Evolutionary conservation across 129 eudicot genomes (phyloP).

Genomic region (Tanacetum coccineum): DNA sequence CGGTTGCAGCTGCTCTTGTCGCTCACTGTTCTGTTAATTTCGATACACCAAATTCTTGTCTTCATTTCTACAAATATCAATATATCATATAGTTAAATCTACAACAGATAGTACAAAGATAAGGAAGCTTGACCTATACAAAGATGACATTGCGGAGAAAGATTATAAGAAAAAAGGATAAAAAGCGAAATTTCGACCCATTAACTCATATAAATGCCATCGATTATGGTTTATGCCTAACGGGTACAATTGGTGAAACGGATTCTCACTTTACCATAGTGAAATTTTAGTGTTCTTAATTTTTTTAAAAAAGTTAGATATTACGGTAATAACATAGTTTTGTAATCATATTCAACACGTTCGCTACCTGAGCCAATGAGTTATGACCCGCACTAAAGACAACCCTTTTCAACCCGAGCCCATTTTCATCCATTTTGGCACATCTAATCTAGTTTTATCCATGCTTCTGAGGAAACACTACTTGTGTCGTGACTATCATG

Average conservation of each 20-base stretch:
- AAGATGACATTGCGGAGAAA: too few species aligned
- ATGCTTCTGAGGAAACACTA: too few species aligned
- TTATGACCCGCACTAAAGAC: not conserved
- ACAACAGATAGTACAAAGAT: not conserved
- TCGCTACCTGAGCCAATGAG: not conserved
- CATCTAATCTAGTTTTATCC: not conserved
- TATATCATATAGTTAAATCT: not conserved
- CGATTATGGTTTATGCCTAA: too few species aligned
- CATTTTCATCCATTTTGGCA: slow-evolving; percentile 1
- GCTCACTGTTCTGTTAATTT: slow-evolving; percentile 70
- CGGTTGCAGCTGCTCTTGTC: slow-evolving; percentile 55
- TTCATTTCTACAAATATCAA: slow-evolving; percentile 80
- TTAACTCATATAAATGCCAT: too few species aligned
- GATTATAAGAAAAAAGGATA: too few species aligned
- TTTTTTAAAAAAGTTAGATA: too few species aligned
- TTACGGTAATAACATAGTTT: not conserved
- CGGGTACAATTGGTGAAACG: too few species aligned
- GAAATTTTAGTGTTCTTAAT: too few species aligned
- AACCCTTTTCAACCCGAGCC: not conserved
- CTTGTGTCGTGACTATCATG: too few species aligned
- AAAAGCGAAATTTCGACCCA: too few species aligned
- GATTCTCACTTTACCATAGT: too few species aligned
- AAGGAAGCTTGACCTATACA: too few species aligned
- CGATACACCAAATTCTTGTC: slow-evolving; percentile 73
- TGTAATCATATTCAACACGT: not conserved